phyloP scores from a whole-genome alignment of 306 rosid genomes.

The Castanopsis chinensis region DNA sequence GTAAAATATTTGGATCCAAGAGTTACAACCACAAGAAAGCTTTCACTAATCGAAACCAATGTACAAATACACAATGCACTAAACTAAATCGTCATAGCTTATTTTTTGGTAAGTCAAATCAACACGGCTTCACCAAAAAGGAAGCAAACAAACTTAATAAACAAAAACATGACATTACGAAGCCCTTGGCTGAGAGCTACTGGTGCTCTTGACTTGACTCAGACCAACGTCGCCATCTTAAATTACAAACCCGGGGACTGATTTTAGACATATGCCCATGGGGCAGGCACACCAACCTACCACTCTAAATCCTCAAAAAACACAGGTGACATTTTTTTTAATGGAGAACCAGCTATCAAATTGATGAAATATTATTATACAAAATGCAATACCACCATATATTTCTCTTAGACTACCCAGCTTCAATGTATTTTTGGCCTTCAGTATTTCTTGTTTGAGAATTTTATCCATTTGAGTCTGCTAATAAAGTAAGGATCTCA shows the following conservation, averaged over 20 bases:
- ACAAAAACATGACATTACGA: conserved; percentile 40
- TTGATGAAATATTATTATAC: conserved; percentile 60
- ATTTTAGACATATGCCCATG: conserved; percentile 44
- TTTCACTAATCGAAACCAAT: conserved; percentile 56
- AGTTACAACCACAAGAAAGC: conserved; percentile 46
- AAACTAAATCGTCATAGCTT: conserved; percentile 4
- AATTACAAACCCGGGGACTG: conserved; percentile 47
- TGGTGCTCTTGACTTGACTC: conserved; percentile 37
- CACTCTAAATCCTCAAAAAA: conserved; percentile 52
- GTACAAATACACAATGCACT: conserved; percentile 54
- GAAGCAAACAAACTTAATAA: conserved; percentile 54
- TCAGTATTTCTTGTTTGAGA: conserved; percentile 15
- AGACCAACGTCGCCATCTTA: conserved; percentile 57
- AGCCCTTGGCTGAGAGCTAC: conserved; percentile 34
- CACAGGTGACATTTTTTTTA: conserved; percentile 37
- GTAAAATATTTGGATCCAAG: not conserved
- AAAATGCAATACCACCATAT: conserved; percentile 53
- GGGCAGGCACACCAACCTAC: conserved; percentile 70
- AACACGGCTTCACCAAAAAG: conserved; percentile 65
- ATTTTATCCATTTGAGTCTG: conserved; percentile 70
- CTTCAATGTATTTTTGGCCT: conserved; percentile 35
- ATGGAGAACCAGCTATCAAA: conserved; percentile 45
- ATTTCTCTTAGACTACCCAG: conserved; percentile 18
- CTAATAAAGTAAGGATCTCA: conserved; percentile 52
- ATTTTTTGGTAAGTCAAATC: conserved; percentile 24